Conservation (phyloP, 2,329 filamentous ascomycete species). For the Allantophomopsis lycopodina region DNA sequence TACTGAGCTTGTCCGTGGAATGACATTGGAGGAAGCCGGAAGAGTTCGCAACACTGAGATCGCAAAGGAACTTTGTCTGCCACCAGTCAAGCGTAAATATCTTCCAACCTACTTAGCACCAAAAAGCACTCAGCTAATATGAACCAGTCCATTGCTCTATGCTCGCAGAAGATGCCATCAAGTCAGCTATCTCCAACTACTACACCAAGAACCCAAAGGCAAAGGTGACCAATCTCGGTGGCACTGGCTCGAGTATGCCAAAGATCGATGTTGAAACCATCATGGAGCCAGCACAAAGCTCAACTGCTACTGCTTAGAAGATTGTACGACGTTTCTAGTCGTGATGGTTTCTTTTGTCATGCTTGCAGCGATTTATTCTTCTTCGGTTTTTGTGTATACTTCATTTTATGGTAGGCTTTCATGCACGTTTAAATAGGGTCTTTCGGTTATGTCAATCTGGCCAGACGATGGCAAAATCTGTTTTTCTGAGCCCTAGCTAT, state of each 20-base stretch:
- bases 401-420: too few relatives aligned
- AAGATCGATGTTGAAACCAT: constrained; percentile 47
- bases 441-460: too few relatives aligned
- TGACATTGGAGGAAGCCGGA: constrained; percentile 88
- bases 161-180: constrained; percentile 87
- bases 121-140: constrained; percentile 25
- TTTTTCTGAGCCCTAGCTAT: too few relatives aligned
- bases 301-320: constrained; percentile 11
- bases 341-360: too few relatives aligned
- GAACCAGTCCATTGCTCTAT: constrained; percentile 73
- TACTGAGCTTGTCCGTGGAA: constrained; percentile 87
- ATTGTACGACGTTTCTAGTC: too few relatives aligned
- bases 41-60: constrained; percentile 96
- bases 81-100: constrained; percentile 70
- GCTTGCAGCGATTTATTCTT: too few relatives aligned
- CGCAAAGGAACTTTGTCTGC: constrained; percentile 84
- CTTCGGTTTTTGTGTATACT: too few relatives aligned
- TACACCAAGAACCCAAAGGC: constrained; percentile 80
- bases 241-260: constrained; percentile 56
- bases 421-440: too few relatives aligned
- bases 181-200: constrained; percentile 82
- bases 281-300: constrained; percentile 20
- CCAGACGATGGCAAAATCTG: too few relatives aligned
- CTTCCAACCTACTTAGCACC: constrained; percentile 46
- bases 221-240: constrained; percentile 60